Evolutionary conservation across 495 filamentous ascomycete genomes (phyloP).

Genomic region (Talaromyces stipitatus): DNA sequence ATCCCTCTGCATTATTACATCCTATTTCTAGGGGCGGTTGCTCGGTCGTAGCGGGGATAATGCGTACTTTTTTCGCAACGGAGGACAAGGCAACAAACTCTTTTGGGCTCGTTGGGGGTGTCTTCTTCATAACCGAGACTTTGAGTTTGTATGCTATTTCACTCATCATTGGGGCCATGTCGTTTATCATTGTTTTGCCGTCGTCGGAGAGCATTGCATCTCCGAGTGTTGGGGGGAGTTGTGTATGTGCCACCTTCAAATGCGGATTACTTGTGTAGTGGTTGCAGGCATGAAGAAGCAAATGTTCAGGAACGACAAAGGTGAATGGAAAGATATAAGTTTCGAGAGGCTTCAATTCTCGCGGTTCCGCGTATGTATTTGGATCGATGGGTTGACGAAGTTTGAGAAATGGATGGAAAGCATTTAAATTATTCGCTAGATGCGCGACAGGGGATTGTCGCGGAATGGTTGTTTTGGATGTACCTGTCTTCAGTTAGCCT

Average conservation of each 20-base stretch:
- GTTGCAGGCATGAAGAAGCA: conserved; percentile 55
- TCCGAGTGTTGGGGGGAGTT: conserved; percentile 75
- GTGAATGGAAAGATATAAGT: conserved; percentile 74
- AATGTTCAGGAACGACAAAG: conserved; percentile 73
- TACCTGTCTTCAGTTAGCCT: conserved; percentile 21
- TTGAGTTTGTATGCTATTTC: conserved; percentile 68
- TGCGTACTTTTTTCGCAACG: conserved; percentile 54
- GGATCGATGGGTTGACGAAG: conserved; percentile 72
- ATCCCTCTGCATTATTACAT: conserved; percentile 47
- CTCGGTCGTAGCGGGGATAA: conserved; percentile 70
- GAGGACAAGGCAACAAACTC: conserved; percentile 35
- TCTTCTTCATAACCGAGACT: conserved; percentile 40
- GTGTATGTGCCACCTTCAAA: conserved; percentile 63
- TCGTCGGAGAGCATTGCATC: conserved; percentile 49
- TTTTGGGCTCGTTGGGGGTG: conserved; percentile 16
- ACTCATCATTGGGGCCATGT: conserved; percentile 77
- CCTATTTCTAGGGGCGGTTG: conserved; percentile 56
- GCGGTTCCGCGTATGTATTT: conserved; percentile 58
- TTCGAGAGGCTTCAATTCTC: conserved; percentile 57
- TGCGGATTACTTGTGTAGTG: conserved; percentile 49
- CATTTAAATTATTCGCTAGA: conserved; percentile 42
- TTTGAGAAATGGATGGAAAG: conserved; percentile 64
- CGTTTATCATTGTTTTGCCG: conserved; percentile 54
- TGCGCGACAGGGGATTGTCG: conserved; percentile 36
- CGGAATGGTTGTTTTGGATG: conserved; percentile 43